A percentile compares a stretch with the other conserved stretches of the same genome.
Evolutionary conservation across 495 filamentous ascomycete genomes (phyloP).

Genomic region (Penicillium chermesinum): DNA sequence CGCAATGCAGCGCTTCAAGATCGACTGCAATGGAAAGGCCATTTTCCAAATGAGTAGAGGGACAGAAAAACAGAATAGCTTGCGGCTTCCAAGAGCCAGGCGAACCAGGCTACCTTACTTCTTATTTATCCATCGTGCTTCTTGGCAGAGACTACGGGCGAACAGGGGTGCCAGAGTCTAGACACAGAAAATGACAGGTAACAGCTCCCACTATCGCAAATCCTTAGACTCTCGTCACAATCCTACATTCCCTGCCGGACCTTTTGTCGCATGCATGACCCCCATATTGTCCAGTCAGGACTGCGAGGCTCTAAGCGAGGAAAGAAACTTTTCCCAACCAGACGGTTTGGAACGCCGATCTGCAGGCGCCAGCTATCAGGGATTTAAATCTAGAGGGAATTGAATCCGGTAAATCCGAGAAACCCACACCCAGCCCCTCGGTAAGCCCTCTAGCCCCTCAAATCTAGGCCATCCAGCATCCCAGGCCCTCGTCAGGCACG

Average conservation of each 20-base stretch:
- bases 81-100: too few species aligned
- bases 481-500: too few species aligned
- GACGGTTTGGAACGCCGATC: background rate
- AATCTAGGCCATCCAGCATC: too few species aligned
- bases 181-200: background rate
- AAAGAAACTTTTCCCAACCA: background rate
- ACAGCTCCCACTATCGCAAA: background rate
- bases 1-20: background rate
- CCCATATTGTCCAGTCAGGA: background rate
- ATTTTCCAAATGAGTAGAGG: too few species aligned
- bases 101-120: too few species aligned
- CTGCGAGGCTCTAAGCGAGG: background rate
- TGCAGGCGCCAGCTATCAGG: background rate
- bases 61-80: too few species aligned
- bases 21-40: background rate
- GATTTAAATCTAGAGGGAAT: too few species aligned
- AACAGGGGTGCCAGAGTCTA: background rate
- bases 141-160: background rate
- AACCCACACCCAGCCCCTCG: too few species aligned
- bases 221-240: background rate
- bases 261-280: background rate
- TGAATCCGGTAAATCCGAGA: too few species aligned
- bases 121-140: too few species aligned
- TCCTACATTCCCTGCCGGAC: background rate
- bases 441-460: too few species aligned